A percentile compares a stretch with the other conserved stretches of the same genome.
Conservation (phyloP, 1,284 basidiomycete species). For the Taiwanofungus camphoratus region DNA sequence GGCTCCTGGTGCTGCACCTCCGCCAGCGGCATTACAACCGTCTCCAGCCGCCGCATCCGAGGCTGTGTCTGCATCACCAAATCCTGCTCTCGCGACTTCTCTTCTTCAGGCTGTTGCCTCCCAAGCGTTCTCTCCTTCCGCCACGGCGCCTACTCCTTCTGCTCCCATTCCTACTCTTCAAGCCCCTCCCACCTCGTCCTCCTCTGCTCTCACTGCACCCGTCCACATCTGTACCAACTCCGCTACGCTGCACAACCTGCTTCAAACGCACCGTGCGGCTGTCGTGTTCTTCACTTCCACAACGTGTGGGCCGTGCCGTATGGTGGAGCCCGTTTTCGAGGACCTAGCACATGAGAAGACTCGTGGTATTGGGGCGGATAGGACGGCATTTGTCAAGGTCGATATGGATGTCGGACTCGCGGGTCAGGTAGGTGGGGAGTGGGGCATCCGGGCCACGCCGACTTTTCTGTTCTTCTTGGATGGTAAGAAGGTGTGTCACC, state of each 20-base stretch:
- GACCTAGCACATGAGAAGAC: conserved; percentile 40
- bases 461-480: conserved; percentile 83
- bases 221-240: conserved; percentile 56
- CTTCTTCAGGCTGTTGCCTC: conserved; percentile 62
- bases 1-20: conserved; percentile 36
- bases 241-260: conserved; percentile 45
- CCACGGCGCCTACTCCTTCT: conserved; percentile 23
- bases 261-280: conserved; percentile 46
- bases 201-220: conserved; percentile 52
- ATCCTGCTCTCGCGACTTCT: conserved; percentile 49
- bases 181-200: conserved; percentile 26
- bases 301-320: conserved; percentile 56
- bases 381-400: conserved; percentile 73
- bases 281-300: conserved; percentile 63
- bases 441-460: conserved; percentile 72
- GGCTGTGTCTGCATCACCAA: conserved; percentile 30
- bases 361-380: conserved; percentile 28
- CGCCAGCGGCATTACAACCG: conserved; percentile 30
- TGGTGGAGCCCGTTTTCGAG: conserved; percentile 62
- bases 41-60: conserved; percentile 26
- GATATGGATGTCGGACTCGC: conserved; percentile 71
- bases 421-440: conserved; percentile 52
- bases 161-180: conserved; percentile 24
- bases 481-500: conserved; percentile 55
- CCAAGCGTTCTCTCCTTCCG: conserved; percentile 35